These are phyloP conservation scores for Alternaria ventricosa DNA, from an alignment of 2,329 filamentous ascomycete genomes.

Conservation along the genomic window DNA sequence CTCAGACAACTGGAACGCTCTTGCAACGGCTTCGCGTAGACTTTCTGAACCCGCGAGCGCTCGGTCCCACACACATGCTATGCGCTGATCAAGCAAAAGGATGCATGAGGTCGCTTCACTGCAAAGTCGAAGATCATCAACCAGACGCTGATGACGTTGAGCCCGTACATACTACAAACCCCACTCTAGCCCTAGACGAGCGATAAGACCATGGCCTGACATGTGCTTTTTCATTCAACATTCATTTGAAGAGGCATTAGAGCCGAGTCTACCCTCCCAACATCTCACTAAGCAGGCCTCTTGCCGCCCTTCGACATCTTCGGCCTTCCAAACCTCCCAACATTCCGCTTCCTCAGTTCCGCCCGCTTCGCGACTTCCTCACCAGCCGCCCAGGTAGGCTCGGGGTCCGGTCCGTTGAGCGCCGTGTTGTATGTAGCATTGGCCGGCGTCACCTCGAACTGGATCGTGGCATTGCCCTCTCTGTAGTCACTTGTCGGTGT, in stretches of 20 bases:
- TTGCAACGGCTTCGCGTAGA: slow-evolving; percentile 16
- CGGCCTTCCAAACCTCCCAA: slow-evolving; percentile 21
- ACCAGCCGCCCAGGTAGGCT: slow-evolving; percentile 35
- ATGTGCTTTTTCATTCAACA: neutral
- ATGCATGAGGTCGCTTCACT: neutral
- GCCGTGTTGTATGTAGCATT: slow-evolving; percentile 59
- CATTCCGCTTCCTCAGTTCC: slow-evolving; percentile 24
- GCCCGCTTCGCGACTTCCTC: slow-evolving; percentile 1
- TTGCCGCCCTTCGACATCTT: neutral
- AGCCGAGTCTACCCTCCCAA: neutral
- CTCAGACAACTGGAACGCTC: slow-evolving; percentile 14
- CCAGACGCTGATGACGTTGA: slow-evolving; percentile 9
- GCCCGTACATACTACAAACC: neutral
- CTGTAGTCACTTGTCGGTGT: slow-evolving; percentile 47
- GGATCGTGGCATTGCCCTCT: slow-evolving; percentile 56
- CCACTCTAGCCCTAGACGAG: neutral
- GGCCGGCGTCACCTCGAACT: slow-evolving; percentile 50
- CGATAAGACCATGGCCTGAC: neutral
- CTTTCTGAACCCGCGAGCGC: neutral
- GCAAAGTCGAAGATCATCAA: neutral
- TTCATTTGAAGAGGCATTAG: neutral
- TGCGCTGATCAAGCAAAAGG: neutral
- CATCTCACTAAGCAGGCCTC: neutral
- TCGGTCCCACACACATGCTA: neutral
- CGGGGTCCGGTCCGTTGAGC: slow-evolving; percentile 51